Percentiles rank a stretch among this genome's conserved stretches.
Conservation (phyloP, 163 green algal genomes). For the Volvox carteri region DNA sequence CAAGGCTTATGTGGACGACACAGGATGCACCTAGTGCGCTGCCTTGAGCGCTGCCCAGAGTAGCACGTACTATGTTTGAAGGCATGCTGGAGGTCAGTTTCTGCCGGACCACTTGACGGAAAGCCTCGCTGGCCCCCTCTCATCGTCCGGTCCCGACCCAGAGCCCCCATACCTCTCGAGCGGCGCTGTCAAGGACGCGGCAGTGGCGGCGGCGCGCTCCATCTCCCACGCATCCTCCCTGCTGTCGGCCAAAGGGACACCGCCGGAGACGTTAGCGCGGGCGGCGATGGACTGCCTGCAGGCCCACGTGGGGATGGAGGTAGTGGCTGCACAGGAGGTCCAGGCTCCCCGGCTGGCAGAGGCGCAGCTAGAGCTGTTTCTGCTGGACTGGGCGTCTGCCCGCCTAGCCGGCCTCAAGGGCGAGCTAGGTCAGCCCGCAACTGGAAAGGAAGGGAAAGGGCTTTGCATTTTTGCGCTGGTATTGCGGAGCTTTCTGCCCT, state of each 20-base stretch:
- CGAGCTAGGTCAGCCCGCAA: neutral
- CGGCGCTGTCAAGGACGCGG: neutral
- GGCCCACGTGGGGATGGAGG: neutral
- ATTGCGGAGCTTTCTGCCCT: too few relatives aligned
- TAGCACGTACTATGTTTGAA: too few relatives aligned
- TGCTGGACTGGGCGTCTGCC: constrained; percentile 44
- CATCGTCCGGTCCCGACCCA: neutral
- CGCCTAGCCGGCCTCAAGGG: neutral
- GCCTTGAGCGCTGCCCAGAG: too few relatives aligned
- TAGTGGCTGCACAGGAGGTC: constrained; percentile 22
- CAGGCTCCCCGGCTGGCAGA: neutral
- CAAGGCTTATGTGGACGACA: too few relatives aligned
- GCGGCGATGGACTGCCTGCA: neutral
- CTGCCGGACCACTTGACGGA: too few relatives aligned
- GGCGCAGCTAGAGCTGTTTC: constrained; percentile 45
- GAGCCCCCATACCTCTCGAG: neutral
- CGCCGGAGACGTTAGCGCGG: neutral
- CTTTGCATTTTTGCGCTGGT: too few relatives aligned
- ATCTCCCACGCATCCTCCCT: neutral
- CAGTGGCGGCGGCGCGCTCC: neutral
- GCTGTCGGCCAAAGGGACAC: neutral
- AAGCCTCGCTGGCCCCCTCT: too few relatives aligned
- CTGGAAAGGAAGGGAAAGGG: too few relatives aligned
- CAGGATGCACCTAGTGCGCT: too few relatives aligned
- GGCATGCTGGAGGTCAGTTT: too few relatives aligned